Evolutionary conservation across 1,284 basidiomycete genomes (phyloP), one percentile per base, ranked within the genome.

Genomic region (Pseudozyma hubeiensis): DNA sequence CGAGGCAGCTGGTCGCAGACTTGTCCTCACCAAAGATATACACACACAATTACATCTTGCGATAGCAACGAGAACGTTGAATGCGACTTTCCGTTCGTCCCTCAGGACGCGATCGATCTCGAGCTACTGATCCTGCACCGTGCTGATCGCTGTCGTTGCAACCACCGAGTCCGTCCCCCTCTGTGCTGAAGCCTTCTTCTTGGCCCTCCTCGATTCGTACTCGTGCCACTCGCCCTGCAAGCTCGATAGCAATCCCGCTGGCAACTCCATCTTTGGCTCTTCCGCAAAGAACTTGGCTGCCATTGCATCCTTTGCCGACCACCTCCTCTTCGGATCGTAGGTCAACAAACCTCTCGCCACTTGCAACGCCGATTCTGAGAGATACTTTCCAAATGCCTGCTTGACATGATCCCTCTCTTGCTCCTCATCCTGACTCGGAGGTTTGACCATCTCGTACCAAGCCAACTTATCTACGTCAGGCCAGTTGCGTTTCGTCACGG

Each of bases 371-470:
- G 90, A 90, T 0, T 59, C 78, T 0, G 80, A 54, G 11, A 82
- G 55, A 1, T 78, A 53, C 34, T 55, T 44, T 14, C 52, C 55
- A 14, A 75, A 69, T 4, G 46, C 56, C 5, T n/a, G 44, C 14
- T 17, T 33, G 31, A 73, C 64, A 46, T 52, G 96, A 95, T 33
- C 90, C 85, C 49, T 91, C 90, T 48, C 91, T 92, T 57, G 88
- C 89, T 73, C 91, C 91, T 35, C 89, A 44, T 17, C n/a, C 11
- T 2, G 2, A n/a, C 39, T 19, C 6, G 39, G 16, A 14, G 97
- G 94, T 83, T 94, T 93, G 52, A 98, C 91, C n/a, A 99, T 89
- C 84, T 99, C 97, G 84, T 93, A 99, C 97, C 97, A 99, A 4
- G 97, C 96, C 62, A 99, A 86, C 75, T 90, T 90, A 6, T 89